Evolutionary conservation across 345 rosid genomes (phyloP).

Genomic region (Clarkia xantiana): DNA sequence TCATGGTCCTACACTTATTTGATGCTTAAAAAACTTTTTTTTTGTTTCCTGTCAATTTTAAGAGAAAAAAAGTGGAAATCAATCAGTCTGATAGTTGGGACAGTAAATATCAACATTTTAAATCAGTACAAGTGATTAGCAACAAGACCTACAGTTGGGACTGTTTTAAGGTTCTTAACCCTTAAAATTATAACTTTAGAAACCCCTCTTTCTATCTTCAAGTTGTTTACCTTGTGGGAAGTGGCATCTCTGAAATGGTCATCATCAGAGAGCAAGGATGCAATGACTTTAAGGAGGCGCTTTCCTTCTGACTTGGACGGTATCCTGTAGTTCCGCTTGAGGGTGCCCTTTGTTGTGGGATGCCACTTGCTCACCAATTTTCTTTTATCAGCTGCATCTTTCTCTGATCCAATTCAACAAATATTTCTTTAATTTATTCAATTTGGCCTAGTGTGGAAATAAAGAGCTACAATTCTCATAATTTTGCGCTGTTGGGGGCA

Average conservation of each 20-base stretch:
- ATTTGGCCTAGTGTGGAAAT: not conserved
- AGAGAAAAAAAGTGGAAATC: too few relatives aligned
- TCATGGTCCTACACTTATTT: too few relatives aligned
- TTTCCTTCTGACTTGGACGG: constrained; percentile 78
- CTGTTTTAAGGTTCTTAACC: too few relatives aligned
- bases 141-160: too few relatives aligned
- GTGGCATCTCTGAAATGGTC: constrained; percentile 78
- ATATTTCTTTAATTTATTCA: not conserved
- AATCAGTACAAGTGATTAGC: too few relatives aligned
- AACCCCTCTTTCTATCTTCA: not conserved
- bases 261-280: constrained; percentile 76
- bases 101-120: too few relatives aligned
- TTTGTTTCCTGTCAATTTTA: too few relatives aligned
- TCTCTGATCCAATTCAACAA: constrained; percentile 18
- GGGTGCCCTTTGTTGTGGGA: constrained; percentile 85
- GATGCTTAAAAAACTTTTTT: too few relatives aligned
- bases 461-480: too few relatives aligned
- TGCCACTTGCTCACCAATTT: constrained; percentile 94
- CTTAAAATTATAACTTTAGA: too few relatives aligned
- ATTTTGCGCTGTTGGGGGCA: too few relatives aligned
- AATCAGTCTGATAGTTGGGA: too few relatives aligned
- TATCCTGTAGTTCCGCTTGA: constrained; percentile 70
- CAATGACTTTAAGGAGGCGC: constrained; percentile 71
- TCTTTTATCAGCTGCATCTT: constrained; percentile 60
- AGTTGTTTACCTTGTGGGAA: constrained; percentile 62